Conservation (phyloP, 2,329 filamentous ascomycete genomes). For the Diaporthe eres region DNA sequence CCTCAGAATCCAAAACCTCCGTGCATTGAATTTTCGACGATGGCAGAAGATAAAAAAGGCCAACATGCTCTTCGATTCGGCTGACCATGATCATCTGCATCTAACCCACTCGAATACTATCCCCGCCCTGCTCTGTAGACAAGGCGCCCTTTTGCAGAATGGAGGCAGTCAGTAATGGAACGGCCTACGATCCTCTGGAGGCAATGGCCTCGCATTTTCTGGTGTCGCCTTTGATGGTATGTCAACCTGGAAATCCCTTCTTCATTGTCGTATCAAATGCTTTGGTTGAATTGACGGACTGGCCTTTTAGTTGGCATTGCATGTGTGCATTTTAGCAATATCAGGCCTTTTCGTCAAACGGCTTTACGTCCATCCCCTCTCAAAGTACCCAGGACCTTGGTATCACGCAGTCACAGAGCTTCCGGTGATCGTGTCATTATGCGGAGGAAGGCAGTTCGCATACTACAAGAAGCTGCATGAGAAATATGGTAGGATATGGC, state of each 20-base stretch:
- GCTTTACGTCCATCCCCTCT: conserved; percentile 23
- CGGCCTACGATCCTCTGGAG: not conserved
- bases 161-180: not conserved
- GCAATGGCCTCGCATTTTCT: not conserved
- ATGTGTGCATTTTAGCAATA: not conserved
- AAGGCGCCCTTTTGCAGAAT: not conserved
- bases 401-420: conserved; percentile 13
- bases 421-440: not conserved
- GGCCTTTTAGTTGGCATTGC: not conserved
- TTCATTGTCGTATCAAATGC: rapidly evolving
- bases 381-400: conserved; percentile 23
- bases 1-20: not conserved
- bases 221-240: conserved; percentile 9
- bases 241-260: not conserved
- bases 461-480: conserved; percentile 21
- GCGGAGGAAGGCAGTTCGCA: not conserved
- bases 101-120: not conserved
- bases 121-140: not conserved
- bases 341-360: conserved; percentile 8
- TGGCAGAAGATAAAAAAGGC: conserved; percentile 8
- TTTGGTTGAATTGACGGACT: not conserved
- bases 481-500: conserved; percentile 1
- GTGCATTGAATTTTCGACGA: not conserved
- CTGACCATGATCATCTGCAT: not conserved
- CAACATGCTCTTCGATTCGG: not conserved